A percentile compares a stretch with the other conserved stretches of the same genome.
Conservation (phyloP, 176 grass and related monocot species). For the Aegilops speltoides region DNA sequence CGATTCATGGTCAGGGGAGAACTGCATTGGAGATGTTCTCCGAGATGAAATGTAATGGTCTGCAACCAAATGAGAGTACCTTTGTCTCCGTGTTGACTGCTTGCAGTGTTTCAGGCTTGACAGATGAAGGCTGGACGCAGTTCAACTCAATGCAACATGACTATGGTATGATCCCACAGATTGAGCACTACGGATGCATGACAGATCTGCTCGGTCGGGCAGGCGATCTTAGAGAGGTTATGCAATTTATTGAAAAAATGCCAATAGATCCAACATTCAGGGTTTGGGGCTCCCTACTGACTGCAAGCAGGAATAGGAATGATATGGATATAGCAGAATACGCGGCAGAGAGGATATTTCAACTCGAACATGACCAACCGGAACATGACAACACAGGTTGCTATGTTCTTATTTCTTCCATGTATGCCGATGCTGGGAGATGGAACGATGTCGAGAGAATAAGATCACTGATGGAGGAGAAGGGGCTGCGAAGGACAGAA, state of each 20-base stretch:
- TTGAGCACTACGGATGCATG: conserved; percentile 93
- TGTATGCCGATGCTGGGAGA: conserved; percentile 77
- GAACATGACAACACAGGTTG: conserved; percentile 92
- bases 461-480: conserved; percentile 61
- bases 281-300: conserved; percentile 87
- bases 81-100: conserved; percentile 87
- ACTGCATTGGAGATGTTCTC: conserved; percentile 63
- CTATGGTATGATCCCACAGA: conserved; percentile 62
- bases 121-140: conserved; percentile 65
- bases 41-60: conserved; percentile 57
- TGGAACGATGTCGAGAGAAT: conserved; percentile 65
- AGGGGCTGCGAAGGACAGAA: conserved; percentile 57
- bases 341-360: conserved; percentile 71
- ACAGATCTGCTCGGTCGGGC: conserved; percentile 72
- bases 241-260: conserved; percentile 81
- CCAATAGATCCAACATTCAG: conserved; percentile 59
- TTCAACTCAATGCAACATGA: conserved; percentile 78
- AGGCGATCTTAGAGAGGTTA: conserved; percentile 51
- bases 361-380: conserved; percentile 68
- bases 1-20: conserved; percentile 72
- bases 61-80: conserved; percentile 65
- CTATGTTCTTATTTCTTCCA: conserved; percentile 62
- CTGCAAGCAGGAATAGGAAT: conserved; percentile 78
- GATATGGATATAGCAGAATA: conserved; percentile 78
- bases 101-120: conserved; percentile 75